Base-by-base conservation (phyloP, 768 basidiomycete genomes). In the Leccinum variicolor region DNA sequence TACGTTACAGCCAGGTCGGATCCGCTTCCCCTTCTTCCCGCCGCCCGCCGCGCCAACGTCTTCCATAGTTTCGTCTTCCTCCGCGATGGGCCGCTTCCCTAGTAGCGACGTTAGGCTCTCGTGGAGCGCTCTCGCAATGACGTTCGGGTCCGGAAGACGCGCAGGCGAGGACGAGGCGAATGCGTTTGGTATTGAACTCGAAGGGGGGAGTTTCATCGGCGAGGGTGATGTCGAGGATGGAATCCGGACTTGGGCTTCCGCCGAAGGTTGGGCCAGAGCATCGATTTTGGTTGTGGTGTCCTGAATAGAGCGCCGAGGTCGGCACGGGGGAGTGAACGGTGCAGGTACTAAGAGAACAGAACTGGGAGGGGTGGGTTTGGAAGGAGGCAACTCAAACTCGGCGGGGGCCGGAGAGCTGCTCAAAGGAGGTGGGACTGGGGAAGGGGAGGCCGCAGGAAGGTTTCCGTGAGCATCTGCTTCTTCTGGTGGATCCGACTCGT, bases 71-170 rank as follows among this genome's bases (percentile, higher is more conserved):
- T 58, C 61, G 34, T 79, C 78, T 3, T 77, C 76, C 11, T 78
- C 79, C 3, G 75, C 73, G 0, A 78, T 72, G 10, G 77, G 76
- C 9, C 89, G 79, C 68, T 92, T 92, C 9, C 89, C 89, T 15
- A 92, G 74, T 55, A 90, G 69, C 21, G 82, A 81, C 6, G 84
- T 82, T 50, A 91, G 82, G 58, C 83, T 87, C 61, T 89, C 85
- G 60, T 88, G 82, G 21, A 90, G 73, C 17, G 81, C 86, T 63
- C 76, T 81, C n/a, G 84, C 75, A 25, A 77, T 77, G 50, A 79
- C 76, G 50, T 75, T 73, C 49, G 78, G 76, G 29, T 83, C 76
- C 53, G 62, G 65, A 25, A 77, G 71, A 43, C 76, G 80, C 0
- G 55, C 53, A 6, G 73, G 62, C 1, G 73, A 70, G 4, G 70